Conservation (phyloP, 768 basidiomycete genomes). For the Tulasnella sp. region DNA sequence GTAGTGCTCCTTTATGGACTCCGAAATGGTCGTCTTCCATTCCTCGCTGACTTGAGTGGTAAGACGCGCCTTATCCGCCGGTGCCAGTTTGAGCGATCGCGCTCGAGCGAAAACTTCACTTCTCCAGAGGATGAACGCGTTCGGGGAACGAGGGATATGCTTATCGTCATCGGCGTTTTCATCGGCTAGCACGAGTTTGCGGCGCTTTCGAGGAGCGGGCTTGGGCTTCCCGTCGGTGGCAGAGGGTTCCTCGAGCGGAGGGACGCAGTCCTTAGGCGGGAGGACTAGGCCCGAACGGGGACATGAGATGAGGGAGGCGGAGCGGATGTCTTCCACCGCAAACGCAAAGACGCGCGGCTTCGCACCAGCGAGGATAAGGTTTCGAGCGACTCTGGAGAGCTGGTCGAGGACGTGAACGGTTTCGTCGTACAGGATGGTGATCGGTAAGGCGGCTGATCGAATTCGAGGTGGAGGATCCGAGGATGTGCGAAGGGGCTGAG, state of each 20-base stretch:
- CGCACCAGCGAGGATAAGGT: background rate
- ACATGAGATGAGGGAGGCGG: background rate
- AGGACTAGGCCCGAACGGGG: background rate
- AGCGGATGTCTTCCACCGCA: background rate
- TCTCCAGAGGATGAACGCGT: conserved; percentile 11
- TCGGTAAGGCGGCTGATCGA: background rate
- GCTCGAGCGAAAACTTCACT: background rate
- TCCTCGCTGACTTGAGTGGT: background rate
- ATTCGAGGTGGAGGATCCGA: background rate
- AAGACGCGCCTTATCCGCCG: background rate
- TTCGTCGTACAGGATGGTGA: background rate
- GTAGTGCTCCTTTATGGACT: background rate
- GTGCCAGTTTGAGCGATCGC: background rate
- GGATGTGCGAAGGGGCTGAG: background rate
- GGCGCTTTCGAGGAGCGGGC: background rate
- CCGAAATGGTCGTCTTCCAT: background rate
- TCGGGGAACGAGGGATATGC: background rate
- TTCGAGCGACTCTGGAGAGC: background rate
- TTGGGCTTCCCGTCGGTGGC: conserved; percentile 1
- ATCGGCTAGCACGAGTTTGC: background rate
- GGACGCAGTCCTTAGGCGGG: background rate
- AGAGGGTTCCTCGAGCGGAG: conserved; percentile 4
- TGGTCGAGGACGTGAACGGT: conserved; percentile 1
- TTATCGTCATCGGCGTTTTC: background rate
- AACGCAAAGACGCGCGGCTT: background rate